Evolutionary conservation across 768 basidiomycete species (phyloP), one percentile per base, ranked within the genome.

Genomic region (Russula ochroleuca): DNA sequence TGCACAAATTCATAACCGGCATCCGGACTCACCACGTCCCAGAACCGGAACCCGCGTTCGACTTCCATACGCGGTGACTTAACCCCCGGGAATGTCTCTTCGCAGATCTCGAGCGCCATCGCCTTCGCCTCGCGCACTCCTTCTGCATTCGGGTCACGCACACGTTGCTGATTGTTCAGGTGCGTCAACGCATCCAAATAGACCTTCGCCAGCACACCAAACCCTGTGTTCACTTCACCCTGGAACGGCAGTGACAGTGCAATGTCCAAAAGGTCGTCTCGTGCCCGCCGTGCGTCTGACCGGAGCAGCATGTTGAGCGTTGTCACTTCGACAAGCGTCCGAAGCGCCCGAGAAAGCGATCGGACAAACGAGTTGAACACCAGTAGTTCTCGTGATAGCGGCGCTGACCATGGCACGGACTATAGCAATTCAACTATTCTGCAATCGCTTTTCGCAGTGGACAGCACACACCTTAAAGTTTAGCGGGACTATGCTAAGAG

Each of bases 341-440:
- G 85, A 63, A 98, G 80, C 33, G 94, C 90, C 63, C 94, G 88
- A 61, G 93, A 90, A 65, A 98, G 79, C 56, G 92, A 90, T 57
- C 92, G 87, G 71, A 97, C 87, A 74, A 98, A 98, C 53, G 94
- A 94, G 80, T 99, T 99, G 83, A 98, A 99, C 65, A 97, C 94
- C 55, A 99, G 81, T 64, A 99, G 79, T 75, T 98, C 96, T 65
- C 97, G 90, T 69, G 96, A 98, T 54, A 99, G 79, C 47, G 97
- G 97, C 31, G 96, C 97, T 45, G 88, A 89, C 97, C 97, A 99
- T 68, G 90, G 85, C 74, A 88, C 89, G 40, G 92, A 65, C 94
- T 97, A 72, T 45, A 59, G 67, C 50, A 55, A 49, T 38, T 45
- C 43, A 48, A 23, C 56, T 40, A 47, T 57, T 51, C 50, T 28